phyloP scores from a whole-genome alignment of 2,329 filamentous ascomycete genomes.

The Stemphylium vesicarium region DNA sequence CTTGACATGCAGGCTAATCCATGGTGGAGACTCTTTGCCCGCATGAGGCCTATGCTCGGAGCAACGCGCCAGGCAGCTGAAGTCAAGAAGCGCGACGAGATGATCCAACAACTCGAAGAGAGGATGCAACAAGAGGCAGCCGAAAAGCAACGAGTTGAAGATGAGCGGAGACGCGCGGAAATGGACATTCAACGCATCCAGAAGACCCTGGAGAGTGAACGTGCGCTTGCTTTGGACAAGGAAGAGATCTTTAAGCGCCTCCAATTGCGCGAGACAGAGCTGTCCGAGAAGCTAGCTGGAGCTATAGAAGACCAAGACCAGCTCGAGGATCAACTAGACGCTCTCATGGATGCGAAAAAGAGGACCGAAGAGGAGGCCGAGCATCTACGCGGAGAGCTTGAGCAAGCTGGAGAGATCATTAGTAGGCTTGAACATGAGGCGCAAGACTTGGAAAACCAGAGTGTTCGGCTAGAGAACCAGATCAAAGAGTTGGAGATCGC shows the following conservation, averaged over 20 bases:
- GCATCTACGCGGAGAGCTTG: conserved; percentile 78
- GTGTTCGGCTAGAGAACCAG: conserved; percentile 72
- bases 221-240: conserved; percentile 94
- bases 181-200: conserved; percentile 88
- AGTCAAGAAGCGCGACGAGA: conserved; percentile 92
- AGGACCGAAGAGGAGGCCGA: conserved; percentile 85
- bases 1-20: conserved; percentile 87
- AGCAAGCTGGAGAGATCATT: conserved; percentile 90
- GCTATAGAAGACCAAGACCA: conserved; percentile 94
- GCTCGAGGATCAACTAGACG: conserved; percentile 91
- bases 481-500: conserved; percentile 73
- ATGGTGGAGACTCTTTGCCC: conserved; percentile 95
- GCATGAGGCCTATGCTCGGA: conserved; percentile 93
- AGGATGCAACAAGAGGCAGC: conserved; percentile 79
- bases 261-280: conserved; percentile 86
- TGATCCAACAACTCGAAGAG: conserved; percentile 84
- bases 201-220: conserved; percentile 92
- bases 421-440: conserved; percentile 87
- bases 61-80: conserved; percentile 90
- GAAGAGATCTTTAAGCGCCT: conserved; percentile 99
- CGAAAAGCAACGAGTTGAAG: conserved; percentile 81
- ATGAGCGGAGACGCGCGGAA: conserved; percentile 86
- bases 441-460: conserved; percentile 69
- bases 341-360: conserved; percentile 86
- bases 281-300: conserved; percentile 90